phyloP scores from a whole-genome alignment of 495 filamentous ascomycete species.

The Lophiotrema nucula region DNA sequence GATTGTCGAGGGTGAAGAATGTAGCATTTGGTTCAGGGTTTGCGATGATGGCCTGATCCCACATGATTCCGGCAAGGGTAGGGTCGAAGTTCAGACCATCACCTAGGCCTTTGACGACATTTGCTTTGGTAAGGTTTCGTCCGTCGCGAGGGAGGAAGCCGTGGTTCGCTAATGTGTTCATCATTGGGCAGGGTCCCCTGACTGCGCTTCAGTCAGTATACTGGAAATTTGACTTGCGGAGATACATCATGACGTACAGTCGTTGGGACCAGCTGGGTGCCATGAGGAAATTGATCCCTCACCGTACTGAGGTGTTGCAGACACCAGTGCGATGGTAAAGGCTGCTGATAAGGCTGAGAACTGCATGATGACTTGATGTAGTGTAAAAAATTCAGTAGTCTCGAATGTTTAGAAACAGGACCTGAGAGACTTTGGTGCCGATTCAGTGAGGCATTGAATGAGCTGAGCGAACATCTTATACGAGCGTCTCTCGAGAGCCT shows the following conservation, averaged over 20 bases:
- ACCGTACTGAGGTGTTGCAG: too few species aligned
- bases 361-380: too few species aligned
- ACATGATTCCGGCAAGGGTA: constrained; percentile 42
- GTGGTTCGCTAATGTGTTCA: constrained; percentile 36
- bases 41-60: constrained; percentile 44
- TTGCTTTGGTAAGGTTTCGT: constrained; percentile 41
- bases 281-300: too few species aligned
- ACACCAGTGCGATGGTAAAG: too few species aligned
- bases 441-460: too few species aligned
- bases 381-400: too few species aligned
- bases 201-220: too few species aligned
- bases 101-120: constrained; percentile 40
- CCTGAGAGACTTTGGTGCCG: too few species aligned
- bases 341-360: too few species aligned
- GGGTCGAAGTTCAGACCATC: constrained; percentile 48
- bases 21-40: constrained; percentile 54
- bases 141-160: constrained; percentile 36
- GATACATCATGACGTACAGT: constrained; percentile 1
- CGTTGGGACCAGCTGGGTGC: background rate
- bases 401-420: too few species aligned
- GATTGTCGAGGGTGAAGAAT: constrained; percentile 44
- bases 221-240: background rate
- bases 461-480: too few species aligned
- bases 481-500: too few species aligned
- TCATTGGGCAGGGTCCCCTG: constrained; percentile 29